These are phyloP conservation scores for Phycomyces nitens DNA, from an alignment of 192 early-diverging fungal genomes.

Conservation along the genomic window DNA sequence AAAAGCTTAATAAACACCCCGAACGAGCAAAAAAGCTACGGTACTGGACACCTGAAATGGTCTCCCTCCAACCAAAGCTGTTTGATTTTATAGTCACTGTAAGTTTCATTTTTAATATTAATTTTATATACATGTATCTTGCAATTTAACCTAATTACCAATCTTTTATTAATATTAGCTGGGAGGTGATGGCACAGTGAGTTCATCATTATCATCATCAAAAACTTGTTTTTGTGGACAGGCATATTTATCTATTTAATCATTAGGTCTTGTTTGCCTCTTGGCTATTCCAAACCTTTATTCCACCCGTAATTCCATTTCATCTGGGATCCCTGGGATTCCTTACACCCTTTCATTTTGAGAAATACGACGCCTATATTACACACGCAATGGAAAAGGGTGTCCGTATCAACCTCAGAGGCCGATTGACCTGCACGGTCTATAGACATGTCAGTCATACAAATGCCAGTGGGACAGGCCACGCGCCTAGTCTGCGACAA, in stretches of 20 bases:
- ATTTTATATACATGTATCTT: background rate
- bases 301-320: constrained; percentile 91
- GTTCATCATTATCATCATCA: background rate
- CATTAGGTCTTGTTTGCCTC: constrained; percentile 71
- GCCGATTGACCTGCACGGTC: constrained; percentile 89
- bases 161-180: constrained; percentile 41
- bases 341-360: constrained; percentile 82
- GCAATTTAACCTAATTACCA: too few relatives aligned
- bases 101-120: constrained; percentile 17
- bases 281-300: constrained; percentile 85
- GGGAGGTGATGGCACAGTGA: constrained; percentile 91
- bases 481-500: constrained; percentile 18
- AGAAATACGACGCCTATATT: constrained; percentile 55
- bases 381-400: constrained; percentile 44
- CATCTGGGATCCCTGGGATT: constrained; percentile 92
- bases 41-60: constrained; percentile 78
- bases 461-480: background rate
- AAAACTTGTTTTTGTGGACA: too few relatives aligned
- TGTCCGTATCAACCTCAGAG: constrained; percentile 84
- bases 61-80: constrained; percentile 56
- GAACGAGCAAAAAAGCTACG: constrained; percentile 49
- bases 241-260: background rate
- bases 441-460: constrained; percentile 53
- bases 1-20: constrained; percentile 32
- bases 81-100: constrained; percentile 90